Evolutionary conservation across 164 flowering plant species (phyloP), one percentile per base, ranked within the genome.

Genomic region (Chloranthus sessilifolius): DNA sequence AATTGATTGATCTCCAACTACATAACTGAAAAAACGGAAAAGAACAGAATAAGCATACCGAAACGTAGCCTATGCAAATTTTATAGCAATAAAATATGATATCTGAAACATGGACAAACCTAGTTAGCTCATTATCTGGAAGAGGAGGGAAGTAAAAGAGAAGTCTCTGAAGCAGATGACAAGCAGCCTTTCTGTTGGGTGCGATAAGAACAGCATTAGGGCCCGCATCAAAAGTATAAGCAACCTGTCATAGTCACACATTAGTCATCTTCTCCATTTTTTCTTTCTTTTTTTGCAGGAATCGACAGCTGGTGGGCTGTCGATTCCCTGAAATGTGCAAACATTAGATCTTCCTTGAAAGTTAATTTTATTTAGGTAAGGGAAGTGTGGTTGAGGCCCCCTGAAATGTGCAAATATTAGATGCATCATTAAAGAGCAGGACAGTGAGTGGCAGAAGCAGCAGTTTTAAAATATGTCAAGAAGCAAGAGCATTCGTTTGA

Each of bases 151-250:
- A 81, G 62, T 67, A 61, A 60, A 66, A 79, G 34, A 83, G 74
- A 59, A 84, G 59, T 72, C 76, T 77, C 62, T 75, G 77, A 19
- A 84, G 76, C 61, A 84, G 62, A 55, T 34, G 59, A 19, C 76
- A 48, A 52, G 92, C 88, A 65, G 67, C 68, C 52, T 75, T 67
- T 68, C 92, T 70, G 56, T 79, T 68, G 4, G 68, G 81, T 3
- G 88, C 79, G 59, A 84, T 77, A 20, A 83, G 43, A 35, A 81
- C 99, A 34, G 97, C 95, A 58, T 94, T 94, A 3, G 99, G 99
- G 61, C 99, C 99, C 24, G 99, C 99, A 76, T 94, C 99, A 71
- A 82, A 94, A 12, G 99, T 94, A 60, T 94, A 88, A 19, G 99
- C 97, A 50, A 94, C 97, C 99, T 94, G 88, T 54, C 39, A 70